Base-by-base conservation (phyloP, 768 basidiomycete species). In the Grammothele lineata region DNA sequence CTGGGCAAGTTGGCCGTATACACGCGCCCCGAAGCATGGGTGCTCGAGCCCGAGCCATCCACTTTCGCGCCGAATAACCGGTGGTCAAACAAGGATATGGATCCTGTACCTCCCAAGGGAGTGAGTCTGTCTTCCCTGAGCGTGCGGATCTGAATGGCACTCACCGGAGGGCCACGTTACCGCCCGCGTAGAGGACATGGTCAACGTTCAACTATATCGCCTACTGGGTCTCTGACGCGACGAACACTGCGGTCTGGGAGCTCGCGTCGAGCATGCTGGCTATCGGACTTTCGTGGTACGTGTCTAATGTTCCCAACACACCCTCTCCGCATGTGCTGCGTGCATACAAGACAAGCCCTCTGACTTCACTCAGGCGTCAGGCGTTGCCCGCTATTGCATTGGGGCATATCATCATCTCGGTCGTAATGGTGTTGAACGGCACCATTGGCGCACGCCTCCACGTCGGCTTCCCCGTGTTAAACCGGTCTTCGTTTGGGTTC, bases 401-500 rank as follows among this genome's bases (percentile, higher is more conserved):
- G 15, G 87, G 83, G 17, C 83, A 88, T 57, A 64, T 76, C 51
- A 76, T 91, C 54, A 87, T 91, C 49, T 78, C 84, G 2, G 65
- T 79, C 46, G 78, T 82, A 17, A 80, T 92, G 71, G 78, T 89
- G 1, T 68, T 87, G 39, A 92, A 90, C 58, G 90, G 90, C 40
- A 81, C 84, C 4, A 74, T 80, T 22, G 87, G 90, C 21, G 85
- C 89, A 21, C 77, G 85, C 17, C 74, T 89, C 37, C 87, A 88
- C 55, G 69, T 92, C 21, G 78, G 85, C 0, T 91, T 91, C 61
- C 75, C 80, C 1, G 76, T 92, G 40, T 70, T 91, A n/a, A 88
- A 85, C 55, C 74, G 91, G 14, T 89, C 90, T 2, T 90, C 86
- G 0, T 88, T 92, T 56, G 91, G 92, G 2, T 92, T 91, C 68